phyloP scores from a whole-genome alignment of 805 yeast species.

The Spathaspora sp. region DNA sequence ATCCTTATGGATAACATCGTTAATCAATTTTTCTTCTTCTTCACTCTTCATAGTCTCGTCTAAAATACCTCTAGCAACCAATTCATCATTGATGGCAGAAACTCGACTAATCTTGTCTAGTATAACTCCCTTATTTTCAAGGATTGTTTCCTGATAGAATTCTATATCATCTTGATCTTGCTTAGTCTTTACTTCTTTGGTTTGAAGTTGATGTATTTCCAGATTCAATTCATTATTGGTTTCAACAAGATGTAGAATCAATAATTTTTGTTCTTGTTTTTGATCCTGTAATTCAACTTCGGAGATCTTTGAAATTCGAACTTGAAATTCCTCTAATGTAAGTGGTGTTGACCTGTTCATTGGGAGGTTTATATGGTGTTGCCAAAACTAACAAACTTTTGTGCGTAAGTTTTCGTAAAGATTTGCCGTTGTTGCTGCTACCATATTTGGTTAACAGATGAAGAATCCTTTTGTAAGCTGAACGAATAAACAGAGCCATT shows the following conservation, averaged over 20 bases:
- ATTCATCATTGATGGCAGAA: constrained; percentile 43
- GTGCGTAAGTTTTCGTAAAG: not conserved
- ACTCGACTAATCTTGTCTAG: constrained; percentile 47
- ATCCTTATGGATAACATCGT: not conserved
- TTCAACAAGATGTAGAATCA: constrained; percentile 45
- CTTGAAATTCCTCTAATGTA: not conserved
- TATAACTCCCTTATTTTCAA: constrained; percentile 55
- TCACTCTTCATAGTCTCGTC: constrained; percentile 2
- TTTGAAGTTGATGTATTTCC: constrained; percentile 28
- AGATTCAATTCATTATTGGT: constrained; percentile 48
- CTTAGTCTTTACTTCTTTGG: constrained; percentile 14
- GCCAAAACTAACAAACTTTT: not conserved
- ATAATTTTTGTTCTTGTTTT: constrained; percentile 24
- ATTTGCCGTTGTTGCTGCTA: not conserved
- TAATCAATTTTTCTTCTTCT: constrained; percentile 3
- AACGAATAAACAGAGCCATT: no score
- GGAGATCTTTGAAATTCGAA: constrained; percentile 51
- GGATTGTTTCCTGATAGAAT: constrained; percentile 51
- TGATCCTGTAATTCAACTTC: constrained; percentile 27
- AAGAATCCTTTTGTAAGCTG: no score
- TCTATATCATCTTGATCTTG: constrained; percentile 43
- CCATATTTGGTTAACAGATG: no score
- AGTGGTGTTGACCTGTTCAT: not conserved
- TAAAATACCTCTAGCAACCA: constrained; percentile 36
- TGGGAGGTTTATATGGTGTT: not conserved